Conservation (phyloP, 1,284 basidiomycete genomes). For the Ceratorhiza oryzae-sativae region DNA sequence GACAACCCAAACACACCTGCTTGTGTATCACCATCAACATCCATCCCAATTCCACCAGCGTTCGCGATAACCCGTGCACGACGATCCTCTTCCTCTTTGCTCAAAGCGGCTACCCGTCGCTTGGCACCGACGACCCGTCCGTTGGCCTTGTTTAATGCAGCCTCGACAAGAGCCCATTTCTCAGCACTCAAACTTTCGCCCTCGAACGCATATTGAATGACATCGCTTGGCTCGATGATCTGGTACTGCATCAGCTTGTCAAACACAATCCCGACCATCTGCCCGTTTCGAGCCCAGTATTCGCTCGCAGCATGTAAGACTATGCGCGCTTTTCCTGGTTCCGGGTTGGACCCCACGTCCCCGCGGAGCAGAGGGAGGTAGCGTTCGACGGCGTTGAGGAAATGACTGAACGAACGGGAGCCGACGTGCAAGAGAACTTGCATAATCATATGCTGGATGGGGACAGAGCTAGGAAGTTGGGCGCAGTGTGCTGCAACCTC, state of each 20-base stretch:
- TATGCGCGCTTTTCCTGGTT: constrained; percentile 64
- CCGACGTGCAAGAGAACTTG: constrained; percentile 92
- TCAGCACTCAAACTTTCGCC: constrained; percentile 57
- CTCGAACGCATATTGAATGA: constrained; percentile 76
- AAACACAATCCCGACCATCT: constrained; percentile 89
- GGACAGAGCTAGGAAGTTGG: constrained; percentile 65
- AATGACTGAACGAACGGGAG: constrained; percentile 95
- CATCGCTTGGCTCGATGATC: constrained; percentile 92
- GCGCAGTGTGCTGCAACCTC: constrained; percentile 73
- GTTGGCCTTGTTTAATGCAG: constrained; percentile 86
- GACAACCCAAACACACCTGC: constrained; percentile 42
- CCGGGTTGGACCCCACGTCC: constrained; percentile 60
- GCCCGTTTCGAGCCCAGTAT: constrained; percentile 83
- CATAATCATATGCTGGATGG: constrained; percentile 65
- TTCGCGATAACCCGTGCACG: constrained; percentile 72
- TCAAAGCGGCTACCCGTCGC: constrained; percentile 71
- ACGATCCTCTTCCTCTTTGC: constrained; percentile 87
- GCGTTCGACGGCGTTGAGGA: constrained; percentile 96
- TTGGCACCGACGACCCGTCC: constrained; percentile 81
- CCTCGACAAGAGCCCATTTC: constrained; percentile 84
- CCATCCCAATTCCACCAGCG: constrained; percentile 49
- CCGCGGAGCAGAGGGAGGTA: constrained; percentile 89
- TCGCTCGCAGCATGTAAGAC: constrained; percentile 72
- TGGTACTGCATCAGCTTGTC: constrained; percentile 99
- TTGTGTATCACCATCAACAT: constrained; percentile 43